Conservation (phyloP, 2,329 filamentous ascomycete genomes). For the Fonsecaea monophora region DNA sequence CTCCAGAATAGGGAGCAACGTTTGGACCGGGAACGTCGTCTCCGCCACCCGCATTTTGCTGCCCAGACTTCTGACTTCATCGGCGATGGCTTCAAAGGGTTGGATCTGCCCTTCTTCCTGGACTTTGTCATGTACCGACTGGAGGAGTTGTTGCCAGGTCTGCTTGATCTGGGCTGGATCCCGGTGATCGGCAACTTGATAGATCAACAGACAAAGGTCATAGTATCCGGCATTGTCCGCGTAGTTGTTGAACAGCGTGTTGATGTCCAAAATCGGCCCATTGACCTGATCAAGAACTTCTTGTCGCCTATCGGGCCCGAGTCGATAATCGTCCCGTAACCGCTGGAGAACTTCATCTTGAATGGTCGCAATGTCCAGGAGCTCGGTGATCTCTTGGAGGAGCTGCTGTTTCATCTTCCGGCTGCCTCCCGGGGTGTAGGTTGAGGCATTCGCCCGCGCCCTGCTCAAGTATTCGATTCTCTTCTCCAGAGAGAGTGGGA, state of each 20-base stretch:
- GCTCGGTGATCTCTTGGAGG: constrained; percentile 80
- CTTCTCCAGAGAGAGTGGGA: constrained; percentile 78
- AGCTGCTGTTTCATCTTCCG: constrained; percentile 84
- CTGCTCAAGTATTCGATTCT: constrained; percentile 88
- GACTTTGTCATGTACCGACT: constrained; percentile 69
- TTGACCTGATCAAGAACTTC: constrained; percentile 74
- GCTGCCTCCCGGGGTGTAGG: constrained; percentile 76
- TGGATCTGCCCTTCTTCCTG: constrained; percentile 50
- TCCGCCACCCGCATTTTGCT: constrained; percentile 63
- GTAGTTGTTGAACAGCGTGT: constrained; percentile 89
- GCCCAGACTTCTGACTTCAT: constrained; percentile 64
- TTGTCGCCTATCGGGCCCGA: constrained; percentile 67
- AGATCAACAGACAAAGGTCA: constrained; percentile 91
- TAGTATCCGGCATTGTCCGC: constrained; percentile 91
- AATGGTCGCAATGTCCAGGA: constrained; percentile 91
- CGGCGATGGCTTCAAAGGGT: constrained; percentile 58
- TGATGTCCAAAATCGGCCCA: constrained; percentile 77
- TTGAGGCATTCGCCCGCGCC: constrained; percentile 90
- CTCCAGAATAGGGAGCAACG: constrained; percentile 63
- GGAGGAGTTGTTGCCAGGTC: constrained; percentile 84
- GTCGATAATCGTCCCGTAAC: constrained; percentile 73
- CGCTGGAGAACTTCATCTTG: constrained; percentile 89
- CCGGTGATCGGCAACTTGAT: constrained; percentile 88
- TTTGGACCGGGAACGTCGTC: constrained; percentile 61
- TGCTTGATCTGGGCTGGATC: constrained; percentile 81